A percentile compares a stretch with the other conserved stretches of the same genome.
phyloP scores from a whole-genome alignment of 2,329 filamentous ascomycete species.

The Lomentospora prolificans region DNA sequence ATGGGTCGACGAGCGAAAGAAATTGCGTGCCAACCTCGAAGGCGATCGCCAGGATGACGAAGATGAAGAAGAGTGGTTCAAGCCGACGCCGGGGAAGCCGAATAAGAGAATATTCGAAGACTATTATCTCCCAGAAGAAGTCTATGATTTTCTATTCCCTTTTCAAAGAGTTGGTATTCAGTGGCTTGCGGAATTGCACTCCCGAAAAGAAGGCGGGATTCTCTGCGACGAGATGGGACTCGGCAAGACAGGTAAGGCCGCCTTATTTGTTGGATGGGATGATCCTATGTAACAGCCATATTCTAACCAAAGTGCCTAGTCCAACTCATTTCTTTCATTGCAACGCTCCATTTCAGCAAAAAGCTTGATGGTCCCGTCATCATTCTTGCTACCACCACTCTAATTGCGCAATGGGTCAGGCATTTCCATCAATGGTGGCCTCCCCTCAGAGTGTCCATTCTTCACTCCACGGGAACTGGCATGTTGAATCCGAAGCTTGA shows the following conservation, averaged over 20 bases:
- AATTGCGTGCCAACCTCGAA: slow-evolving; percentile 7
- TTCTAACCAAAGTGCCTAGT: slow-evolving; percentile 22
- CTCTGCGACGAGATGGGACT: slow-evolving; percentile 97
- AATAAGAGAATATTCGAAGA: slow-evolving; percentile 68
- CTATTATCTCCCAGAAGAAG: slow-evolving; percentile 79
- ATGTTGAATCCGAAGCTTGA: slow-evolving; percentile 76
- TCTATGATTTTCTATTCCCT: slow-evolving; percentile 84
- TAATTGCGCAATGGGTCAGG: slow-evolving; percentile 96
- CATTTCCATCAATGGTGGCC: slow-evolving; percentile 99
- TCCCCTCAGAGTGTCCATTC: slow-evolving; percentile 87
- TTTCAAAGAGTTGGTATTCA: slow-evolving; percentile 97
- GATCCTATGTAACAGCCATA: too few relatives aligned
- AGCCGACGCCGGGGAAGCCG: slow-evolving; percentile 72
- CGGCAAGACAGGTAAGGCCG: slow-evolving; percentile 62
- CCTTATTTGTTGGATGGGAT: background rate
- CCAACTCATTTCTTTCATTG: slow-evolving; percentile 65
- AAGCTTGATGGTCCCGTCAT: slow-evolving; percentile 77
- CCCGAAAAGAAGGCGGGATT: slow-evolving; percentile 84
- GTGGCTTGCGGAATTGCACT: slow-evolving; percentile 89
- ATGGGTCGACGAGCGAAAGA: slow-evolving; percentile 46
- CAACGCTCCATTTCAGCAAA: slow-evolving; percentile 84
- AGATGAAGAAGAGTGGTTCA: slow-evolving; percentile 60
- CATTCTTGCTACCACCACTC: slow-evolving; percentile 85
- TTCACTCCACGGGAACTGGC: slow-evolving; percentile 91
- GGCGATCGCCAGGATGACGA: slow-evolving; percentile 21